These are phyloP conservation scores for Tylopilus subfusipes DNA, from an alignment of 768 basidiomycete genomes.

Conservation along the genomic window DNA sequence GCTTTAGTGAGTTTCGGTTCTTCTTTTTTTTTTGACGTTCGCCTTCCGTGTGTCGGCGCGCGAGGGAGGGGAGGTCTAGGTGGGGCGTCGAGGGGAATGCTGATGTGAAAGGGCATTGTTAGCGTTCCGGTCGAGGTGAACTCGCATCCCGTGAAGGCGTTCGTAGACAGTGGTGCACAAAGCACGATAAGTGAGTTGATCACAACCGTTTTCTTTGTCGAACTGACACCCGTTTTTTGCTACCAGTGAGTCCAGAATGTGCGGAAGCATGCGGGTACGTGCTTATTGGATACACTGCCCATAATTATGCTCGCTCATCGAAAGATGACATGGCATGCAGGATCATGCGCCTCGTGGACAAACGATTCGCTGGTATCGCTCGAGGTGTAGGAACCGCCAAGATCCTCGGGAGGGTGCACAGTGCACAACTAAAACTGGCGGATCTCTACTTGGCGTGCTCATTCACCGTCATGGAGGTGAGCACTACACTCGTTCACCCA, in stretches of 20 bases:
- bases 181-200: constrained; percentile 81
- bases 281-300: not conserved
- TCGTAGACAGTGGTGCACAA: constrained; percentile 98
- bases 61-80: not conserved
- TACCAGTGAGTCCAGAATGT: constrained; percentile 82
- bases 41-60: not conserved
- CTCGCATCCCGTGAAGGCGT: constrained; percentile 85
- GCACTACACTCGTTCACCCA: constrained; percentile 5
- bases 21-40: not conserved
- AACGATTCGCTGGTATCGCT: constrained; percentile 83
- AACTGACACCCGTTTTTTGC: not conserved
- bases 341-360: constrained; percentile 91
- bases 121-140: constrained; percentile 94
- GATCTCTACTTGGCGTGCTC: constrained; percentile 85
- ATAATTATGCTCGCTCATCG: constrained; percentile 1
- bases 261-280: constrained; percentile 87
- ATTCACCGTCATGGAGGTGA: constrained; percentile 92
- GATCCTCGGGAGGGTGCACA: constrained; percentile 92
- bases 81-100: constrained; percentile 3
- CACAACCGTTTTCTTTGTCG: not conserved
- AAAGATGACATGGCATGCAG: constrained; percentile 36
- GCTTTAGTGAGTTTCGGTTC: constrained; percentile 90
- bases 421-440: constrained; percentile 84
- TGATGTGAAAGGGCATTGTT: constrained; percentile 8
- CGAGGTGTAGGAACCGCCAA: constrained; percentile 92